phyloP scores from a whole-genome alignment of 106 monocot species.

The Agapanthus africanus region DNA sequence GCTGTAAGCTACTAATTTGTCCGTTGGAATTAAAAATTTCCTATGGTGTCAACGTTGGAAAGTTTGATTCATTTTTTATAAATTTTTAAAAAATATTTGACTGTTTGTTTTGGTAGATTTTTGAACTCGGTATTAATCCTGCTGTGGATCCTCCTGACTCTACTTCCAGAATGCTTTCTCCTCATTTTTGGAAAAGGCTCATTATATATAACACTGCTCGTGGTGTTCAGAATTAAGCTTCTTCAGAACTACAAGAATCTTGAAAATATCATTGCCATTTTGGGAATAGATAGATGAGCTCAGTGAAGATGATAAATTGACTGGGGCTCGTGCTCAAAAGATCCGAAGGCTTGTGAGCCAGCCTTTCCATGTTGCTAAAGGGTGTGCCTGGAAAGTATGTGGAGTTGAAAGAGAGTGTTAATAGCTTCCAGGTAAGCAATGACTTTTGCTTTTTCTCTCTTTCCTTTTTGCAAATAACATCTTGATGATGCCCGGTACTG shows the following conservation, averaged over 20 bases:
- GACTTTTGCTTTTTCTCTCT: too few species aligned
- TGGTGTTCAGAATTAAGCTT: conserved; percentile 80
- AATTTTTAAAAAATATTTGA: neutral
- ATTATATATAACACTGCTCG: conserved; percentile 82
- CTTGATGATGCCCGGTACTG: too few species aligned
- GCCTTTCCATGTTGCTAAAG: conserved; percentile 79
- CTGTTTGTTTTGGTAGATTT: conserved; percentile 33
- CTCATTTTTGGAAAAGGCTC: conserved; percentile 62
- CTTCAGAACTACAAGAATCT: conserved; percentile 87
- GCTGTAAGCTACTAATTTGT: too few species aligned
- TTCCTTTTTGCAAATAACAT: too few species aligned
- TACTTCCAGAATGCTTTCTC: conserved; percentile 78
- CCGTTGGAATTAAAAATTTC: too few species aligned
- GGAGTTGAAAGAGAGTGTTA: conserved; percentile 65
- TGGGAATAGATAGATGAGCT: conserved; percentile 91
- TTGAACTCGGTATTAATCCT: conserved; percentile 74
- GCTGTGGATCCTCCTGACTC: conserved; percentile 80
- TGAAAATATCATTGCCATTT: conserved; percentile 81
- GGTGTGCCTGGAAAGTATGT: conserved; percentile 79
- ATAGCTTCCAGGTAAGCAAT: conserved; percentile 73
- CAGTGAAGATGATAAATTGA: conserved; percentile 76
- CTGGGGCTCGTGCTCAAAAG: conserved; percentile 72
- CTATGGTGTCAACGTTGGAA: too few species aligned
- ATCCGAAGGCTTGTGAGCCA: conserved; percentile 68
- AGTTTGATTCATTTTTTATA: neutral